Base-by-base conservation (phyloP, 1,139 yeast genomes). In the Protomyces macrosporus region DNA sequence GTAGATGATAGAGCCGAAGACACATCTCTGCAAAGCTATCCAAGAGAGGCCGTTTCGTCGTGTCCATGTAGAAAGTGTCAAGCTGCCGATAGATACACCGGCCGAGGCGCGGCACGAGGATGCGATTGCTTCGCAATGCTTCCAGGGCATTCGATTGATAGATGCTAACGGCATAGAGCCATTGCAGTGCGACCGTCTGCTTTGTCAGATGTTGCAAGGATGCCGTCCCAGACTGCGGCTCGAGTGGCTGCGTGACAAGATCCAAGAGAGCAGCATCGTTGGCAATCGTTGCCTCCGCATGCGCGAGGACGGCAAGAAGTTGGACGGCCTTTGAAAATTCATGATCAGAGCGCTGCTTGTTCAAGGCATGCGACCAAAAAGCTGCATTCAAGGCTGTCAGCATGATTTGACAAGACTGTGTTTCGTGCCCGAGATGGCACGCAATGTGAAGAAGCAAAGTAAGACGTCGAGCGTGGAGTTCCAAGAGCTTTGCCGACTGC, bases 101-200 rank as follows among this genome's bases (percentile, higher is more conserved):
- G n/a, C 42, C 53, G 9, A 58, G 55, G 7, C 62, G 55, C n/a
- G 62, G 62, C 6, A 58, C 45, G 30, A 58, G 51, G 39, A 51
- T 34, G 6, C 62, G 56, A 32, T 52, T 51, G 30, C 33, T 51
- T n/a, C 62, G 45, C 23, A 52, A 16, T 14, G 16, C 40, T 4
- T 16, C 62, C 3, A 58, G 62, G n/a, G 52, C 62, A 12, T 39
- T 35, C 23, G 33, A n/a, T 36, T 45, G 45, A 42, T n/a, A 37
- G 23, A 50, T 23, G 7, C 32, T 16, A 2, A 58, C 33, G 53
- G 56, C 53, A 53, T 58, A 58, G 7, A 58, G 56, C 36, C 54
- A 58, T 14, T 58, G 62, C 10, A 42, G 23, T 6, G 48, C 48
- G 3, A 52, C 45, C 6, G 30, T 48, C 10, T 36, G 50, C 16